Conservation (phyloP, 345 rosid genomes). For the Conringia planisiliqua region DNA sequence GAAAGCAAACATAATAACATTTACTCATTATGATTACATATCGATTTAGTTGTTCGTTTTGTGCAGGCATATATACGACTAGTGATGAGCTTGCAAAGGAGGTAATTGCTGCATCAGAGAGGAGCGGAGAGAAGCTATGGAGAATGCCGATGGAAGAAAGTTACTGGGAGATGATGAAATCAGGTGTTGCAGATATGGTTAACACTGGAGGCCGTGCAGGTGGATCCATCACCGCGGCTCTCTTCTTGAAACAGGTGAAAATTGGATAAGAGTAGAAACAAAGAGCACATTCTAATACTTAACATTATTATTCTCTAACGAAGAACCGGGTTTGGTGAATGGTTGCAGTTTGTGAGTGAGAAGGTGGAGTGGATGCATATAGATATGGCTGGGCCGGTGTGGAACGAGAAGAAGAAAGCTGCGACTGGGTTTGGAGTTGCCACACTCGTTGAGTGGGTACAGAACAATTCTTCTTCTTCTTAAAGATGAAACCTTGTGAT, state of each 20-base stretch:
- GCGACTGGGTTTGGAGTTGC: constrained; percentile 91
- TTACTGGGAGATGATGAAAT: constrained; percentile 97
- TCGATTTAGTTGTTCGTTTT: neutral
- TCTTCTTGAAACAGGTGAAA: constrained; percentile 87
- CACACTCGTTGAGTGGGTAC: constrained; percentile 92
- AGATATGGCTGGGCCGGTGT: constrained; percentile 93
- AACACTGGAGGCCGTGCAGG: constrained; percentile 85
- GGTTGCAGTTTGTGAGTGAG: constrained; percentile 74
- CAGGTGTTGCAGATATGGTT: constrained; percentile 93
- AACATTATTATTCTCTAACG: neutral
- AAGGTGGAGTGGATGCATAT: constrained; percentile 98
- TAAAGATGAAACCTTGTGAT: constrained; percentile 13
- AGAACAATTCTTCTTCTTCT: constrained; percentile 23
- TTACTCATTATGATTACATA: neutral
- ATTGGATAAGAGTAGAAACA: neutral
- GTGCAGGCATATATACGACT: constrained; percentile 80
- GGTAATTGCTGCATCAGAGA: constrained; percentile 66
- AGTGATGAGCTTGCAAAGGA: constrained; percentile 82
- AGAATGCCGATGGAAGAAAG: constrained; percentile 97
- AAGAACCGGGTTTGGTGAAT: constrained; percentile 18
- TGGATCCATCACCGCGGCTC: constrained; percentile 87
- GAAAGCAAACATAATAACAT: neutral
- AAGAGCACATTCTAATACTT: neutral
- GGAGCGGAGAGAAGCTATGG: constrained; percentile 94
- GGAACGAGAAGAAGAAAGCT: constrained; percentile 71